Evolutionary conservation across 495 filamentous ascomycete species (phyloP).

Genomic region (Penicillium daleae): DNA sequence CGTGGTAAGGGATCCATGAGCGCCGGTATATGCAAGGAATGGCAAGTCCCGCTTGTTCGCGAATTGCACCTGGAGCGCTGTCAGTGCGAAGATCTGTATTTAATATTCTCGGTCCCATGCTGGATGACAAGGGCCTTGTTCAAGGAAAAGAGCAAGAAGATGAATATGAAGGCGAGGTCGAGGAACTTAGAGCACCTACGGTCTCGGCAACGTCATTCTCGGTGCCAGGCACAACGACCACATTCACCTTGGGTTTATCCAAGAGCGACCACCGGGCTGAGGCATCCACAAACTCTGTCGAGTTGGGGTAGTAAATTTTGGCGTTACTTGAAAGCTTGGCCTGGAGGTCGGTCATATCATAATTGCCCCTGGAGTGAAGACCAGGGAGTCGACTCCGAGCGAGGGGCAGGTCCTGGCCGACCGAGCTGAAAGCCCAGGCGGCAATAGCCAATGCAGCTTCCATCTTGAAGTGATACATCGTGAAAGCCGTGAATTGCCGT

Average conservation of each 20-base stretch:
- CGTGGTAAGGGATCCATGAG: constrained; percentile 48
- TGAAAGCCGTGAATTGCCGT: neutral
- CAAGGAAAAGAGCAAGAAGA: neutral
- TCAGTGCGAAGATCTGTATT: neutral
- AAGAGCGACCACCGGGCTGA: constrained; percentile 49
- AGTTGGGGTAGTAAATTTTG: constrained; percentile 49
- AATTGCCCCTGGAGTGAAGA: constrained; percentile 15
- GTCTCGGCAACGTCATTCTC: constrained; percentile 56
- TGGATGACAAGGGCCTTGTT: neutral
- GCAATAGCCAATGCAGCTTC: constrained; percentile 26
- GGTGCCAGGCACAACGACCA: constrained; percentile 52
- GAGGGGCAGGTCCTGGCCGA: constrained; percentile 12
- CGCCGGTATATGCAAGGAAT: constrained; percentile 54
- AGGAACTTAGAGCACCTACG: constrained; percentile 30
- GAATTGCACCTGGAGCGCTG: constrained; percentile 41
- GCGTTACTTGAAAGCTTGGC: constrained; percentile 45
- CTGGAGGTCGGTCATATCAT: constrained; percentile 23
- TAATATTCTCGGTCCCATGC: constrained; percentile 3
- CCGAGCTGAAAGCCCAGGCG: constrained; percentile 27
- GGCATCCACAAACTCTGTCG: constrained; percentile 41
- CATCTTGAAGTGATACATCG: constrained; percentile 31
- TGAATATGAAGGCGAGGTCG: neutral
- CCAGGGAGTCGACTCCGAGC: neutral
- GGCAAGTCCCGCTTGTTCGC: constrained; percentile 50
- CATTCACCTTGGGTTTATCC: constrained; percentile 43